A percentile compares a stretch with the other conserved stretches of the same genome.
Evolutionary conservation across 1,284 basidiomycete genomes (phyloP).

Genomic region (Boletus sp.): DNA sequence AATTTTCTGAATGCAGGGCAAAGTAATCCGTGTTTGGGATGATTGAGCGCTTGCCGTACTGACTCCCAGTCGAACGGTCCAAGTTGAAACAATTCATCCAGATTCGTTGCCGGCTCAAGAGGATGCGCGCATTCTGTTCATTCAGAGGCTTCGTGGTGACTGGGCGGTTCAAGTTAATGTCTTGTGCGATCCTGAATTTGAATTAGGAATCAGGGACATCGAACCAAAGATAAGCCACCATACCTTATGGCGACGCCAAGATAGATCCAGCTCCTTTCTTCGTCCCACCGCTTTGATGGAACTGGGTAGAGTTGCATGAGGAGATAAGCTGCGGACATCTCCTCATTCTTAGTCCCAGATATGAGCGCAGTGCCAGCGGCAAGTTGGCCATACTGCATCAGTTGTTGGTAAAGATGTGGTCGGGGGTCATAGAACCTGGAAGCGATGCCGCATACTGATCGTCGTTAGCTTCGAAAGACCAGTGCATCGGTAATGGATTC

Average conservation of each 20-base stretch:
- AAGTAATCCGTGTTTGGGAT: slow-evolving; percentile 75
- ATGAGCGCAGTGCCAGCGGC: slow-evolving; percentile 73
- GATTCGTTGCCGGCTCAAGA: slow-evolving; percentile 81
- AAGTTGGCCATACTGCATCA: slow-evolving; percentile 70
- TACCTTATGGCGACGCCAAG: slow-evolving; percentile 76
- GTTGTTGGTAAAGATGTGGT: slow-evolving; percentile 61
- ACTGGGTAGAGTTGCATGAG: slow-evolving; percentile 72
- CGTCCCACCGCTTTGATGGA: slow-evolving; percentile 72
- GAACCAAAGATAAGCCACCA: slow-evolving; percentile 10
- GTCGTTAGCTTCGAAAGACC: slow-evolving; percentile 1
- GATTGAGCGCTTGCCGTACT: slow-evolving; percentile 79
- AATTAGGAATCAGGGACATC: slow-evolving; percentile 1
- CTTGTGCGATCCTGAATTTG: slow-evolving; percentile 64
- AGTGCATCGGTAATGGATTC: slow-evolving; percentile 31
- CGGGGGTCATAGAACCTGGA: slow-evolving; percentile 69
- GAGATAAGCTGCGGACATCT: slow-evolving; percentile 72
- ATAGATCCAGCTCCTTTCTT: slow-evolving; percentile 77
- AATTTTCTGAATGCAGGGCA: slow-evolving; percentile 68
- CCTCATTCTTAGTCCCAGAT: slow-evolving; percentile 71
- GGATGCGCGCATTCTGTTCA: slow-evolving; percentile 75
- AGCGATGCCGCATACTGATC: slow-evolving; percentile 66
- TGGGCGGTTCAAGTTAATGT: slow-evolving; percentile 80
- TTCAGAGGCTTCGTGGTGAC: slow-evolving; percentile 64
- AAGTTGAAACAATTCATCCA: slow-evolving; percentile 88
- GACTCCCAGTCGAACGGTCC: slow-evolving; percentile 76